Base-by-base conservation (phyloP, 2,329 filamentous ascomycete species). In the Penicillium sp. region DNA sequence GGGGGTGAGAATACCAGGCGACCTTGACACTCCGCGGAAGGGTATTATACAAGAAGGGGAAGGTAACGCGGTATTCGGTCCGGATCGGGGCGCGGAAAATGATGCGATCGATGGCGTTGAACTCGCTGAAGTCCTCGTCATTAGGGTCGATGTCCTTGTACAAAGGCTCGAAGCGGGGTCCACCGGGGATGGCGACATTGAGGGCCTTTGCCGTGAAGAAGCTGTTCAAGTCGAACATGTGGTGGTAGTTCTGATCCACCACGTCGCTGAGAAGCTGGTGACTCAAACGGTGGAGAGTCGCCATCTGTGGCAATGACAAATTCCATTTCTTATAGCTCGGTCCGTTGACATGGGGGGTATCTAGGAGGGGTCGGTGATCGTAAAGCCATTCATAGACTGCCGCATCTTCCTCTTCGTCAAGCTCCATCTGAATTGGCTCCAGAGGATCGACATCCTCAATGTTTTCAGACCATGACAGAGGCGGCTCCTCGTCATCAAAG, bases 101-200 rank as follows among this genome's bases (percentile, higher is more conserved):
- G 77, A 99, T 99, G 66, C 96, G 91, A 71, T 99, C 95, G 68
- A 99, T 99, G 33, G 95, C 95, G 71, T 99, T 99, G 83, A 99
- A 99, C 76, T 99, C 95, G 76, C 95, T 95, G 77, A 99, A 99
- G 72, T 99, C 95, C 75, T 99, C 95, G 66, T 98, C 93, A 68
- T 99, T 99, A 2, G 95, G 95, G 74, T 99, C 93, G 60, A 99
- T 93, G 68, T 99, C 95, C 78, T 99, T 99, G 82, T 97, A 99
- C 21, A 99, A 76, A 25, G 95, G 95, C 76, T 99, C 95, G 63
- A 99, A 99, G 29, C 95, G 88, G 60, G 95, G 95, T 10, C 95
- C 96, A 72, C 95, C 95, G n/a, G 95, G 95, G 54, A 99, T 91
- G 10, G 96, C 93, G 52, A 99, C 93, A 67, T 99, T 99, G 44